Evolutionary conservation across 2,329 filamentous ascomycete species (phyloP), one percentile per base, ranked within the genome.

Genomic region (Monosporascus cannonballus): DNA sequence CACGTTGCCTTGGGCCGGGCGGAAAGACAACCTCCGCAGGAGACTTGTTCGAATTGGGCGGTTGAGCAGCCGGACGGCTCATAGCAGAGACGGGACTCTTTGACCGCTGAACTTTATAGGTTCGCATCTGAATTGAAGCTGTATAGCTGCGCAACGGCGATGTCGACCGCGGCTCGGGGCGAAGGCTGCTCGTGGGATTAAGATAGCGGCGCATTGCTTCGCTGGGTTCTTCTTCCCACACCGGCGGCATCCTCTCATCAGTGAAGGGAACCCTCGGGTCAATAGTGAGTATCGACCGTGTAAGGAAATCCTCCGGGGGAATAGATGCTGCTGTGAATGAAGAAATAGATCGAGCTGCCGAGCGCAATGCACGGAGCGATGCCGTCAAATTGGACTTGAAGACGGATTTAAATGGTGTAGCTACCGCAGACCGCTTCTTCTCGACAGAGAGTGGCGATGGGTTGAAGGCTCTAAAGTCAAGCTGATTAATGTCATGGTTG

Each of bases 341-440:
- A 3, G 83, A 86, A 52, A 87, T 77, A 7, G 83, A 83, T 54
- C 77, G 80, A 48, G 84, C 84, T 2, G 84, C 84, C 37, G 80
- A 84, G 54, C 81, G 79, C 53, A 87, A 67, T 36, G 84, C 84
- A 20, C 82, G 78, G 47, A 87, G 71, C 9, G 84, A 87, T 6
- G 84, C 84, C 6, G 84, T 87, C 38, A 87, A 66, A 61, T 87
- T 87, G 3, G 84, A 87, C 66, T 86, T 86, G 71, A 87, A 87
- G 6, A 78, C 83, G 37, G 76, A 76, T 53, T 74, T 73, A 37
- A 83, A 69, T 2, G 80, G 79, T 41, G 65, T 54, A 24, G 69
- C 66, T 7, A 67, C 68, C 47, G 68, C 67, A 55, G 66, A 52
- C 51, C 70, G 65, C 46, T 66, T 60, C 47, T 72, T 64, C 24